Evolutionary conservation across 148 eudicot species (phyloP), one percentile per base, ranked within the genome.

Genomic region (Nyssa sinensis): DNA sequence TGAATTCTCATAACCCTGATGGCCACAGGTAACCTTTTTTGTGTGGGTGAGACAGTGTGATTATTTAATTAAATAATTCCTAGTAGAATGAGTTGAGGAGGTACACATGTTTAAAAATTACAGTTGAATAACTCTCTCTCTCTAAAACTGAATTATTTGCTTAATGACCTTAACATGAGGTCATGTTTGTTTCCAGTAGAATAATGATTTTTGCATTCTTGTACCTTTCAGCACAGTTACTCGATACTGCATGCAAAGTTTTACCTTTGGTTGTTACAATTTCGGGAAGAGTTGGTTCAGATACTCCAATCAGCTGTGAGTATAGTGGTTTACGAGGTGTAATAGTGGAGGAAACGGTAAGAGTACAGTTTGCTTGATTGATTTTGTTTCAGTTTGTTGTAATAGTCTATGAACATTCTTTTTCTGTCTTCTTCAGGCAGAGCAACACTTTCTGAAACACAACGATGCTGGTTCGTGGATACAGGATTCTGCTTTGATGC

Each of bases 391-490:
- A 55, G 21, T 55, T 55, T 17, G 59, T 11, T 16, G 21, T 53
- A n/a, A 35, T 35, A 17, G 44, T n/a, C n/a, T 60, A n/a, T 58
- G 62, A 25, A 51, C 10, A 27, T 32, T 32, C 27, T 73, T 70
- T 23, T 31, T 0, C 14, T 72, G 62, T 25, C 32, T 64, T 27
- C 16, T 77, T 24, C 80, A 96, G 99, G 93, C 93, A 27, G 99
- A 96, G 81, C 98, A 93, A 80, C 97, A 96, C 84, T 93, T 93
- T 78, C 71, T 96, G 75, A 96, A 93, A 73, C 98, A 93, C 84
- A 96, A 93, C 76, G 99, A 96, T 80, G 97, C 98, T 49, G 99
- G 99, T 80, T 93, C 98, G 21, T 96, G 99, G 99, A 89, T 93
- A 79, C 98, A 93, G 77, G 99, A 96, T 87, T 96, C 98, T 41